Percentiles rank a stretch among this genome's conserved stretches.
Evolutionary conservation across 2,329 filamentous ascomycete genomes (phyloP).

Genomic region (Colletotrichum sp.): DNA sequence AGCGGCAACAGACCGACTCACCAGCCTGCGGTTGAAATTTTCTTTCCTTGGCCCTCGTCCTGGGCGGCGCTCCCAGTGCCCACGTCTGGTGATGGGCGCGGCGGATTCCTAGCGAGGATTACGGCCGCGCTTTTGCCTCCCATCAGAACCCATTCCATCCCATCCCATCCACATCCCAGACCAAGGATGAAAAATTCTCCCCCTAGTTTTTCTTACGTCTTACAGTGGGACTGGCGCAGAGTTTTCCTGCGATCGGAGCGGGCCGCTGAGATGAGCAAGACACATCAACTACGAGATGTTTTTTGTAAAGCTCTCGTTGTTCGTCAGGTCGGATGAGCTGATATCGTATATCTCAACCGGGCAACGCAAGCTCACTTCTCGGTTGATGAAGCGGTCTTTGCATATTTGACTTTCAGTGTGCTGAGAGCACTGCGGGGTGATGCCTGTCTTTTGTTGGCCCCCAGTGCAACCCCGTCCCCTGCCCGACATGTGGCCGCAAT

Average conservation of each 20-base stretch:
- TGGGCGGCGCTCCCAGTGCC: background rate
- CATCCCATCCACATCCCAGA: background rate
- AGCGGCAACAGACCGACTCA: background rate
- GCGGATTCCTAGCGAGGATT: background rate
- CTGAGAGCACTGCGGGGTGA: background rate
- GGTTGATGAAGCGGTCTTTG: background rate
- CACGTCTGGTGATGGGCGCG: background rate
- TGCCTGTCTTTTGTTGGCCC: background rate
- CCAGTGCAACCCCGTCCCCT: background rate
- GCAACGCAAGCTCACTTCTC: background rate
- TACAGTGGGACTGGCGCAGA: constrained; percentile 12
- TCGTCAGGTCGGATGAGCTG: background rate
- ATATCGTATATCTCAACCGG: background rate
- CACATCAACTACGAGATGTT: constrained; percentile 1
- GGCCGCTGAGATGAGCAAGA: constrained; percentile 3
- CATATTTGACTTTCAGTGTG: background rate
- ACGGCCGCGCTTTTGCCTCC: background rate
- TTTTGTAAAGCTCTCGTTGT: background rate
- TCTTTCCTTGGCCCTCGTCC: background rate
- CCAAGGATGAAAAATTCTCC: background rate
- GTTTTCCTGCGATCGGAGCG: constrained; percentile 5
- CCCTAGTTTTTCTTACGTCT: constrained; percentile 19
- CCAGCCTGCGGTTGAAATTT: background rate
- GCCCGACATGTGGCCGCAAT: background rate
- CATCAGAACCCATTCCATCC: background rate